phyloP scores from a whole-genome alignment of 352 stramenopile genomes.

The Phytophthora pinifolia region DNA sequence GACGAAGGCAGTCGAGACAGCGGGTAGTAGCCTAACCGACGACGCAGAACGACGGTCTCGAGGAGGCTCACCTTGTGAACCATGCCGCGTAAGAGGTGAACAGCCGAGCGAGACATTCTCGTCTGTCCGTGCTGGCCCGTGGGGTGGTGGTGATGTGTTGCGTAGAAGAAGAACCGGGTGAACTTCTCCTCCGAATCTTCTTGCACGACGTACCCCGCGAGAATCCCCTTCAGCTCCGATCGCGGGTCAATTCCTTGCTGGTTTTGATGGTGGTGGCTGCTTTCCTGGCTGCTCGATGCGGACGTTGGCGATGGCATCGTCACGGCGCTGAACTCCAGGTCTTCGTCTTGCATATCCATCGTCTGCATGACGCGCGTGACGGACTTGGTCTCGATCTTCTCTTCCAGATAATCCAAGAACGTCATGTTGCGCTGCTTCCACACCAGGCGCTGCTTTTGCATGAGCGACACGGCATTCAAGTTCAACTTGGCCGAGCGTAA shows the following conservation, averaged over 20 bases:
- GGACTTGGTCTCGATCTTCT: constrained; percentile 51
- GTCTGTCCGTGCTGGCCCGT: constrained; percentile 7
- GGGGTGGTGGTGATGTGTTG: constrained; percentile 25
- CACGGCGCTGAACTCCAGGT: constrained; percentile 31
- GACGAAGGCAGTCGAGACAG: constrained; percentile 29
- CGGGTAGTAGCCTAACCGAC: constrained; percentile 54
- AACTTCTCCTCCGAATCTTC: constrained; percentile 59
- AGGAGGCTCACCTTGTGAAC: constrained; percentile 41
- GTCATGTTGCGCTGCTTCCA: constrained; percentile 55
- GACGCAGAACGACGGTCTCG: constrained; percentile 45
- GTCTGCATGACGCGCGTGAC: constrained; percentile 68
- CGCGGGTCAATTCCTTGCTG: constrained; percentile 16
- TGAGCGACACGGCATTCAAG: constrained; percentile 56
- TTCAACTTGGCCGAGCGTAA: constrained; percentile 37
- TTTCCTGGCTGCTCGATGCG: constrained; percentile 23
- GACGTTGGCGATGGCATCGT: constrained; percentile 24
- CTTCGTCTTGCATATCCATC: constrained; percentile 38
- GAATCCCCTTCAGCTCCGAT: constrained; percentile 38
- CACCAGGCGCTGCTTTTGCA: constrained; percentile 45
- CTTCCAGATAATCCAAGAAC: constrained; percentile 63
- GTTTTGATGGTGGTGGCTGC: constrained; percentile 16
- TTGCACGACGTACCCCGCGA: constrained; percentile 60
- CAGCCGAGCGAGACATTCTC: constrained; percentile 33
- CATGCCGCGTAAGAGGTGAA: constrained; percentile 52
- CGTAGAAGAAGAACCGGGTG: constrained; percentile 71